Base-by-base conservation (phyloP, 495 filamentous ascomycete species). In the Aspergillus leporis region DNA sequence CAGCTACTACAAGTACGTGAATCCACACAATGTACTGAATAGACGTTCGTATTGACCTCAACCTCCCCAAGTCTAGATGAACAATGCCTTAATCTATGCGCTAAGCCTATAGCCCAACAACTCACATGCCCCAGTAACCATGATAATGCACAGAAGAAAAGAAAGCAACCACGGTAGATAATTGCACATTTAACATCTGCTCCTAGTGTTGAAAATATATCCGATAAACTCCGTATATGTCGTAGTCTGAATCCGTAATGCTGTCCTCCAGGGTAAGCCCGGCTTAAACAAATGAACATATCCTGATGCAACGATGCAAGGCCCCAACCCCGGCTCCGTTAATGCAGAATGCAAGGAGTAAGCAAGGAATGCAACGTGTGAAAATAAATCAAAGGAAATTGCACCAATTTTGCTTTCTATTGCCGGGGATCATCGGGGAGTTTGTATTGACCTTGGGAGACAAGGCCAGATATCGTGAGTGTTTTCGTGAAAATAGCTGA, bases 121-220 rank as follows among this genome's bases (percentile, higher is more conserved):
- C 69, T 62, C 64, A 55, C 53, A 72, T 70, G 66, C 59, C 53
- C 59, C 58, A 63, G 64, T 64, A 56, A 53, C 53, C 51, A 16
- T 14, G 54, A 55, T 36, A 49, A 53, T 31, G 25, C 32, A 54
- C 59, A 51, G 14, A 47, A 52, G 12, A 60, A 30, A 55, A 34
- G 18, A 55, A 65, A 59, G 43, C 3, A 41, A 41, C 13, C 32
- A 48, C 16, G 49, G 56, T 51, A 30, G 60, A 25, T 25, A 60
- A 55, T 50, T n/a, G 51, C 55, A 45, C 5, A 45, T 30, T 55
- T 22, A 16, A 31, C 32, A 54, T 18, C 32, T 31, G 16, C 21
- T 36, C 51, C 51, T 38, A 41, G 14, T 13, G 10, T 22, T 16
- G 36, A 36, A n/a, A 54, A 30, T 22, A 36, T 54, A n/a, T 13